Evolutionary conservation across 2,329 filamentous ascomycete species (phyloP).

Genomic region (Trichophaea hybrida): DNA sequence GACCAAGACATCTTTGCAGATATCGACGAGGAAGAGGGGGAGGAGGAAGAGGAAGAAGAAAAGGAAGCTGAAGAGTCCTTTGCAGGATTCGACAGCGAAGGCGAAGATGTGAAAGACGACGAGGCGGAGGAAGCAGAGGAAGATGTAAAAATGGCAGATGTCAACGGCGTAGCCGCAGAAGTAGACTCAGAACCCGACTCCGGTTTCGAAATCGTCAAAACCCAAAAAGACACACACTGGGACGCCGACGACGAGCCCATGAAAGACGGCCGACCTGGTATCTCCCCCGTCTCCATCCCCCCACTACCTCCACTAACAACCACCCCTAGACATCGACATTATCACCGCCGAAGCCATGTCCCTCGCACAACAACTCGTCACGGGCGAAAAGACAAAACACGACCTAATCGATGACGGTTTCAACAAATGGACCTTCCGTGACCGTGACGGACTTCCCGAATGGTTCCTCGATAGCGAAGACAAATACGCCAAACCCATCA

Average conservation of each 20-base stretch:
- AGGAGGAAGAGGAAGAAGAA: conserved; percentile 27
- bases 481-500: conserved; percentile 67
- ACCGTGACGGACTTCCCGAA: conserved; percentile 80
- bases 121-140: conserved; percentile 22
- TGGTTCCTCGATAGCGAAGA: conserved; percentile 95
- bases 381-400: conserved; percentile 61
- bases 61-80: conserved; percentile 57
- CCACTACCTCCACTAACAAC: conserved; percentile 5
- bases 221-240: conserved; percentile 45
- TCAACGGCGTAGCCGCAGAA: conserved; percentile 33
- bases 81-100: conserved; percentile 54
- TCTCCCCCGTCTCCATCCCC: conserved; percentile 21
- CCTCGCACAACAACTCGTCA: conserved; percentile 78
- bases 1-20: conserved; percentile 87
- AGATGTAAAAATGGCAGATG: conserved; percentile 26
- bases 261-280: conserved; percentile 49
- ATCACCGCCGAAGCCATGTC: conserved; percentile 99
- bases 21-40: conserved; percentile 46
- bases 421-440: conserved; percentile 83
- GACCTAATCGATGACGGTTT: conserved; percentile 83
- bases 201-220: conserved; percentile 50
- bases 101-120: conserved; percentile 35
- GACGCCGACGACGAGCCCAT: conserved; percentile 48
- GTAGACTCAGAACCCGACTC: conserved; percentile 37
- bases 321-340: conserved; percentile 68